Evolutionary conservation across 116 monocot species (phyloP).

Genomic region (Posidonia oceanica): DNA sequence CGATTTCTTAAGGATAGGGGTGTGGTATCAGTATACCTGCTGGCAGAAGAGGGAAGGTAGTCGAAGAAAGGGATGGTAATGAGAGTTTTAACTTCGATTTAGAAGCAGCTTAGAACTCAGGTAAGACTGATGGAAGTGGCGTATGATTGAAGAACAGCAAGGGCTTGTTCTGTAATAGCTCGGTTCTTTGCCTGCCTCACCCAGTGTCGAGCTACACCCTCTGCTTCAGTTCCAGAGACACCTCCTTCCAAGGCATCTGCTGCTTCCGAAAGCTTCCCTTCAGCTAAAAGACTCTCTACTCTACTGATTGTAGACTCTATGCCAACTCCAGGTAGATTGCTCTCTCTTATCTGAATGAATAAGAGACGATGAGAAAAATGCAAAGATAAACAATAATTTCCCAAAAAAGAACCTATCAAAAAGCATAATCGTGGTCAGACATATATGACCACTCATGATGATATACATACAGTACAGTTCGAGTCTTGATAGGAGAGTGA

Average conservation of each 20-base stretch:
- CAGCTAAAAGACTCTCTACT: slow-evolving; percentile 55
- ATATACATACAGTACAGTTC: too few species aligned
- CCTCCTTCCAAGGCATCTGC: slow-evolving; percentile 70
- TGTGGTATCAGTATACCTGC: too few species aligned
- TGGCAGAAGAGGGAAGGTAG: neutral
- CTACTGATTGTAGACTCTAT: slow-evolving; percentile 72
- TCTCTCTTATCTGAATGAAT: slow-evolving; percentile 59
- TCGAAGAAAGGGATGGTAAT: neutral
- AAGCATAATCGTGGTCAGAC: too few species aligned
- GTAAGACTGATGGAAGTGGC: slow-evolving; percentile 56
- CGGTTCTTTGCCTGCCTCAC: slow-evolving; percentile 58
- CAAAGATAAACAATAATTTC: neutral
- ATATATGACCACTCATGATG: too few species aligned
- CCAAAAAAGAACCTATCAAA: neutral
- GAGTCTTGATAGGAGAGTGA: too few species aligned
- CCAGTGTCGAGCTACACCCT: slow-evolving; percentile 43
- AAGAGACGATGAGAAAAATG: neutral
- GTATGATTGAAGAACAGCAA: slow-evolving; percentile 77
- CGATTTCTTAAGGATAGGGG: too few species aligned
- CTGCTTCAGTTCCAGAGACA: slow-evolving; percentile 67
- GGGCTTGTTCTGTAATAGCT: slow-evolving; percentile 82
- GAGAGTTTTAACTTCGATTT: neutral
- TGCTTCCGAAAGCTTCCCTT: slow-evolving; percentile 57
- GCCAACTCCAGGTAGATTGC: slow-evolving; percentile 39
- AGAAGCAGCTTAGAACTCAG: neutral